Base-by-base conservation (phyloP, 176 grass and related monocot genomes). In the Elymus sibiricus region DNA sequence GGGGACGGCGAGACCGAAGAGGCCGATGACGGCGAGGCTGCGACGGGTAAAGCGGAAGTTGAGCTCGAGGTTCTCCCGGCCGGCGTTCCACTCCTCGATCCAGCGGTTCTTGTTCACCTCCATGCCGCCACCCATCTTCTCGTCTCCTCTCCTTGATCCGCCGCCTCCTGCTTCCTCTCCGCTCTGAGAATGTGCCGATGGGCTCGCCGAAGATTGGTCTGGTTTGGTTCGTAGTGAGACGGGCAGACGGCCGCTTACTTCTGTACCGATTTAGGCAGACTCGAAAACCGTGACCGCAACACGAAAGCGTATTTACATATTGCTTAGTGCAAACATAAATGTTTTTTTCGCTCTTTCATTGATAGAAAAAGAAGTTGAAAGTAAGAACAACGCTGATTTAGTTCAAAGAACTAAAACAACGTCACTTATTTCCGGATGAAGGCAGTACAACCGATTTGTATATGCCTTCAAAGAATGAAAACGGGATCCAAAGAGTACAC, bases 81-180 rank as follows among this genome's bases (percentile, higher is more conserved):
- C 91, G 9, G 86, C 71, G 91, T 87, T 88, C 91, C 91, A 95
- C 31, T 93, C 91, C 83, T 95, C 94, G 86, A 95, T 91, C 86
- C 87, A 95, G 73, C 58, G 38, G 91, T 95, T 95, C 86, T 83
- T 93, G 86, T 93, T 87, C 78, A 95, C 94, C 84, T 93, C 94
- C 94, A 95, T 95, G 35, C 94, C 94, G 87, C 94, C 91, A 5
- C 86, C 94, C 94, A 95, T 95, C 78, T 76, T 51, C 47, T 74
- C 70, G 46, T 44, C 68, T 70, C 70, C 29, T 22, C 85, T 11
- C 31, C 68, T 84, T 24, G 43, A 64, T 77, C 34, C 17, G 11
- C 42, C 64, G 44, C 55, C 60, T 22, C 69, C 89, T 76, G 64
- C 25, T 47, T 34, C 39, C 12, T 22, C 74, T 82, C 44, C 55